These are phyloP conservation scores for Paramecium biaurelia DNA, from an alignment of 73 alveolate genomes.

Conservation along the genomic window DNA sequence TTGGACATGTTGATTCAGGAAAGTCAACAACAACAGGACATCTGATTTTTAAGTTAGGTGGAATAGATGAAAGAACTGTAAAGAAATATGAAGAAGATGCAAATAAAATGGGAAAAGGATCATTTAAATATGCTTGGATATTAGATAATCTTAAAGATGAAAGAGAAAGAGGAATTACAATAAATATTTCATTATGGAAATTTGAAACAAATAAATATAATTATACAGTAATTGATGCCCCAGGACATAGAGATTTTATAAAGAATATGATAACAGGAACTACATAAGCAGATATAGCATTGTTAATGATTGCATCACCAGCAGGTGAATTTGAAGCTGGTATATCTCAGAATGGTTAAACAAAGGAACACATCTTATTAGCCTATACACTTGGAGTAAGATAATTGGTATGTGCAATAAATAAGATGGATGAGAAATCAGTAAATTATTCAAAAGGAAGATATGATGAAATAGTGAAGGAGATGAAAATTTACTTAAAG, in stretches of 20 bases:
- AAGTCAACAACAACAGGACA: conserved; percentile 95
- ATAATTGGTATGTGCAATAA: conserved; percentile 87
- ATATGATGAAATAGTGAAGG: conserved; percentile 74
- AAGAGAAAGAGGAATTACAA: conserved; percentile 95
- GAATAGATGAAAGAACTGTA: conserved; percentile 90
- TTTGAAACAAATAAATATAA: conserved; percentile 86
- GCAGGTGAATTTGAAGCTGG: conserved; percentile 96
- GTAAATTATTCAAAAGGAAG: conserved; percentile 80
- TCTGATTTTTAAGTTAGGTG: conserved; percentile 91
- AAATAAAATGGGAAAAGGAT: conserved; percentile 84
- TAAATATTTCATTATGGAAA: conserved; percentile 82
- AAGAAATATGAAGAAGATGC: conserved; percentile 97
- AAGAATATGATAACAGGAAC: conserved; percentile 96
- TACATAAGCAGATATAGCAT: conserved; percentile 91
- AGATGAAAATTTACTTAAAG: conserved; percentile 56
- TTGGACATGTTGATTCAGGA: conserved; percentile 95
- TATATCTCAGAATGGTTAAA: conserved; percentile 86
- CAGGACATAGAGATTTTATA: conserved; percentile 92
- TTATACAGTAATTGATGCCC: conserved; percentile 96
- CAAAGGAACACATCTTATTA: conserved; percentile 91
- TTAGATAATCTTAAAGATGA: conserved; percentile 92
- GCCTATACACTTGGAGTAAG: conserved; percentile 95
- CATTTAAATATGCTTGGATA: conserved; percentile 94
- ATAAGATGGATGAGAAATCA: conserved; percentile 90
- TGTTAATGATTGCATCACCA: conserved; percentile 84